These are phyloP conservation scores for Gossypium ekmanianum DNA, from an alignment of 345 rosid species.

Conservation along the genomic window DNA sequence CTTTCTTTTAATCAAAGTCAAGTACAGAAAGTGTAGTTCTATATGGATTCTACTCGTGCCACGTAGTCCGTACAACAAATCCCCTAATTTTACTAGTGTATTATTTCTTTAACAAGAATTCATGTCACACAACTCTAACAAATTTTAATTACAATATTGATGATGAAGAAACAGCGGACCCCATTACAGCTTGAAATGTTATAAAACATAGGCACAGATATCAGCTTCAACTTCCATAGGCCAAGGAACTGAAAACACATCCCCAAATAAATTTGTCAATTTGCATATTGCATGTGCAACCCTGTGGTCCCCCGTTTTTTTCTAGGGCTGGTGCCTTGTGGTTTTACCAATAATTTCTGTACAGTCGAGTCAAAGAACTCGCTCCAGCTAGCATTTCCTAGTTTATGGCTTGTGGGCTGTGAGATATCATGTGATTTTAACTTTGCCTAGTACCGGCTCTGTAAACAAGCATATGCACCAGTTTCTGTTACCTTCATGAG, in stretches of 20 bases:
- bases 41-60: too few relatives aligned
- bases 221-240: background rate
- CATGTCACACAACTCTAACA: too few relatives aligned
- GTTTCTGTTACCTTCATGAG: background rate
- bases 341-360: background rate
- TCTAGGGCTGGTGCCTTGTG: background rate
- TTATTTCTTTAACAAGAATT: too few relatives aligned
- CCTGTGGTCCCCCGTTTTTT: background rate
- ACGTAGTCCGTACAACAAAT: too few relatives aligned
- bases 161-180: background rate
- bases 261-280: background rate
- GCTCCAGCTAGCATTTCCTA: background rate
- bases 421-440: conserved; percentile 3
- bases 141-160: too few relatives aligned
- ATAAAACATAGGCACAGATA: background rate
- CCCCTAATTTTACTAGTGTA: too few relatives aligned
- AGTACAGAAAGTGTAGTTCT: too few relatives aligned
- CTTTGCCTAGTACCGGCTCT: background rate
- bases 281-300: background rate
- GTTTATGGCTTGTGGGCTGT: background rate
- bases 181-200: conserved; percentile 5
- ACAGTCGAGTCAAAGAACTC: background rate
- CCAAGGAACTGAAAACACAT: background rate
- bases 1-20: too few relatives aligned
- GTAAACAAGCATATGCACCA: background rate